Percentiles rank a stretch among this genome's conserved stretches.
Evolutionary conservation across 2,329 filamentous ascomycete species (phyloP).

Genomic region (Botryosphaeria dothidea): DNA sequence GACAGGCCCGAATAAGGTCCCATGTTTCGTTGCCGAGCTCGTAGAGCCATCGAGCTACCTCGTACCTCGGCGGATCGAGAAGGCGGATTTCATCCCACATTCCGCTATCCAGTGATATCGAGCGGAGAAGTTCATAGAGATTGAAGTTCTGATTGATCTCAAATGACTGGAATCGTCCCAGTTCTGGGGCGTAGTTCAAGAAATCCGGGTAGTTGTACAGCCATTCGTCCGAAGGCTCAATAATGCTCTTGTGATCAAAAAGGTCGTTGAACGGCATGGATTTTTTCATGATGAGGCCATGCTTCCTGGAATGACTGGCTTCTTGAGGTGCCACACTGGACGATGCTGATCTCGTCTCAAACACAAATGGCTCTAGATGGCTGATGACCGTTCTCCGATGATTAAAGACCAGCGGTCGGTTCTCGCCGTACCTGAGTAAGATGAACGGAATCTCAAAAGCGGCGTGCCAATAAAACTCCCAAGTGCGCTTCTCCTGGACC

Average conservation of each 20-base stretch:
- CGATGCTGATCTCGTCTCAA: not conserved
- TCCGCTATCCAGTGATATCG: not conserved
- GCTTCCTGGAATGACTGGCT: not conserved
- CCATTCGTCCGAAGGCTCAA: conserved; percentile 20
- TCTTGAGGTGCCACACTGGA: not conserved
- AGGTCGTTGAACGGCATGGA: conserved; percentile 9
- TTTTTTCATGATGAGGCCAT: conserved; percentile 6
- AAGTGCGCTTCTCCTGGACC: not conserved
- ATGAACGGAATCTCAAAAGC: conserved; percentile 20
- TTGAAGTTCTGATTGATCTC: not conserved
- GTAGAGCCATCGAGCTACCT: not conserved
- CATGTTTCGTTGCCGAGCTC: conserved; percentile 1
- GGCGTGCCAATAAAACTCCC: conserved; percentile 14
- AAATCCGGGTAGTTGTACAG: conserved; percentile 19
- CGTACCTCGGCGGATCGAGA: not conserved
- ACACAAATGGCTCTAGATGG: not conserved
- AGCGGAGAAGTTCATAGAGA: not conserved
- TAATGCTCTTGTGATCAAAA: conserved; percentile 18
- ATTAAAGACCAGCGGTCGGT: not conserved
- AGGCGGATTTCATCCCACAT: not conserved
- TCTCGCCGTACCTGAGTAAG: conserved; percentile 4
- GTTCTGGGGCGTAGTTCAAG: not conserved
- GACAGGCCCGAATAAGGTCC: not conserved
- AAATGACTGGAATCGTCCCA: not conserved
- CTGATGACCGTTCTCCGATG: not conserved